Evolutionary conservation across 176 grass and related monocot species (phyloP).

Genomic region (Aegilops speltoides): DNA sequence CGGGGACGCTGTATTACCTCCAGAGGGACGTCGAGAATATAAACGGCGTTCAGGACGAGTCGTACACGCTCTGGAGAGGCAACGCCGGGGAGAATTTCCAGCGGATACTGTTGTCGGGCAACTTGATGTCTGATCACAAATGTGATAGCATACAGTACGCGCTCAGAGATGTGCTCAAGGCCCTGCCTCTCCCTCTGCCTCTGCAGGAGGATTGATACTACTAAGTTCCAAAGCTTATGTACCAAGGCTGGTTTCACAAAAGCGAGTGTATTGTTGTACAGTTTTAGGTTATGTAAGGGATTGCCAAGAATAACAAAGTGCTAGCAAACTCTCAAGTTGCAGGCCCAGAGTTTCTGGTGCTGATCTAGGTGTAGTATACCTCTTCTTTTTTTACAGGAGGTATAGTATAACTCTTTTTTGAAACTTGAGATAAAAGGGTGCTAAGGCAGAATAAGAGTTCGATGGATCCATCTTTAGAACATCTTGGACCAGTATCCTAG

Average conservation of each 20-base stretch:
- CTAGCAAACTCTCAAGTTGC: not conserved
- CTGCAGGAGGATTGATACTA: not conserved
- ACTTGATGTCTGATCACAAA: conserved; percentile 92
- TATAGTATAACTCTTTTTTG: not conserved
- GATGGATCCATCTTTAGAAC: not conserved
- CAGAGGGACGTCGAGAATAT: conserved; percentile 59
- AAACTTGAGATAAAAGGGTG: not conserved
- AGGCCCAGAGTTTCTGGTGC: not conserved
- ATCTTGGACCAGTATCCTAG: not conserved
- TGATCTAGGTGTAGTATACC: not conserved
- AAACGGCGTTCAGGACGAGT: conserved; percentile 37
- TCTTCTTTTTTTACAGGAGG: not conserved
- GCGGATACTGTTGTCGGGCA: conserved; percentile 74
- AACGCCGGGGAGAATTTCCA: conserved; percentile 71
- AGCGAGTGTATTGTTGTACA: conserved; percentile 11
- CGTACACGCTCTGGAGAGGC: conserved; percentile 82
- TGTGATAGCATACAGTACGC: conserved; percentile 80
- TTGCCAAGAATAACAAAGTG: not conserved
- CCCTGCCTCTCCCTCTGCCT: conserved; percentile 31
- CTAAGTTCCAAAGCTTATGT: not conserved
- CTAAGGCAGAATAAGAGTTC: not conserved
- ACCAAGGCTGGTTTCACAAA: not conserved
- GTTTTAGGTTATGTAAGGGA: not conserved
- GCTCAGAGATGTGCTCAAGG: conserved; percentile 85
- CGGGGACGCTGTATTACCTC: conserved; percentile 76